These are phyloP conservation scores for Plantago lanceolata DNA, from an alignment of 305 asterid species.

Conservation along the genomic window DNA sequence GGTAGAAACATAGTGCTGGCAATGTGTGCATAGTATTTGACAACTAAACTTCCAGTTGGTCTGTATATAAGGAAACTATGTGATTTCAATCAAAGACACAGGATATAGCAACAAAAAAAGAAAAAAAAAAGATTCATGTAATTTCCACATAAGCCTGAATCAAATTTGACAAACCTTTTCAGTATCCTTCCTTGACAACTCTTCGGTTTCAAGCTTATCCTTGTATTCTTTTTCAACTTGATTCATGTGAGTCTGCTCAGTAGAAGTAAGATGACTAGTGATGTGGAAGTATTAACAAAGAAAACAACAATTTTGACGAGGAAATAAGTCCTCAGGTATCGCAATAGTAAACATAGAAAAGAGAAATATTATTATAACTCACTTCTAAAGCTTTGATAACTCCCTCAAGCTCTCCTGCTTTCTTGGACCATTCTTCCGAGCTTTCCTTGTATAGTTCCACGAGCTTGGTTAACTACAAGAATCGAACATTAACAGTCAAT, in stretches of 20 bases:
- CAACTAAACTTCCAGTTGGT: too few relatives aligned
- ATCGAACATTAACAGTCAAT: slow-evolving; percentile 14
- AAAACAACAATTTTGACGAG: slow-evolving; percentile 5
- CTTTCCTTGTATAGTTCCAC: slow-evolving; percentile 85
- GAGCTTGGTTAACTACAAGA: slow-evolving; percentile 57
- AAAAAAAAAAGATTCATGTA: not conserved
- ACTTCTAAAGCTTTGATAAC: slow-evolving; percentile 95
- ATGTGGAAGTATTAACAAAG: slow-evolving; percentile 13
- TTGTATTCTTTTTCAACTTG: slow-evolving; percentile 72
- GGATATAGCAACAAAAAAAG: not conserved
- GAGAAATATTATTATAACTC: slow-evolving; percentile 22
- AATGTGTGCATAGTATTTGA: too few relatives aligned
- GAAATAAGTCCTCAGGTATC: not conserved
- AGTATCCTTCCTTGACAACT: slow-evolving; percentile 48
- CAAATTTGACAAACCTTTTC: slow-evolving; percentile 51
- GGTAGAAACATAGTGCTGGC: too few relatives aligned
- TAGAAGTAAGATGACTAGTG: slow-evolving; percentile 20
- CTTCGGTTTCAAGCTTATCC: slow-evolving; percentile 76
- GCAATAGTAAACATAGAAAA: slow-evolving; percentile 11
- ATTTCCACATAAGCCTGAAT: slow-evolving; percentile 4
- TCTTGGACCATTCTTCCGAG: slow-evolving; percentile 92
- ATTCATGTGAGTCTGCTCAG: slow-evolving; percentile 57
- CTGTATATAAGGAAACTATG: not conserved
- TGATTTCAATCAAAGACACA: not conserved
- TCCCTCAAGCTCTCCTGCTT: slow-evolving; percentile 96